phyloP scores from a whole-genome alignment of 129 eudicot genomes.

The Apium graveolens region DNA sequence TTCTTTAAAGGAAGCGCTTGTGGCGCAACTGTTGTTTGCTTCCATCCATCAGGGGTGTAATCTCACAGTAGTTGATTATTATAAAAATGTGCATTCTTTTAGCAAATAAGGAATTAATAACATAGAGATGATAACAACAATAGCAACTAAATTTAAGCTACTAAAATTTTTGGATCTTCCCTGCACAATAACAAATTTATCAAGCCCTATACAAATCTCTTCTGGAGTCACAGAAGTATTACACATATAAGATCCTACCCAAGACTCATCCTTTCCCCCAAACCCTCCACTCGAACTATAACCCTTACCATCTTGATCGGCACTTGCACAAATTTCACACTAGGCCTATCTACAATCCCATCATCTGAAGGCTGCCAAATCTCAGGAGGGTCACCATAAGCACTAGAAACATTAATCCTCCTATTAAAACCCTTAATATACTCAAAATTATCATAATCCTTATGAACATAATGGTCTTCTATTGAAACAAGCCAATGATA shows the following conservation, averaged over 20 bases:
- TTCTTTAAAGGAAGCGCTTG: background rate
- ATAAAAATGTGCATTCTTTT: background rate
- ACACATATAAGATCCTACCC: conserved; percentile 90
- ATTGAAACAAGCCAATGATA: conserved; percentile 39
- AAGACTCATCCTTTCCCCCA: conserved; percentile 52
- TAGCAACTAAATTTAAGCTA: background rate
- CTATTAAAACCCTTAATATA: conserved; percentile 18
- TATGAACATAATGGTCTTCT: conserved; percentile 32
- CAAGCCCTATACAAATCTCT: conserved; percentile 71
- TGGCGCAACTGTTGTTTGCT: background rate
- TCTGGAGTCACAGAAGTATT: conserved; percentile 71
- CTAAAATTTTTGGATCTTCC: conserved; percentile 52
- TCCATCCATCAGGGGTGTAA: background rate
- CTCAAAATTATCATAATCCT: conserved; percentile 18
- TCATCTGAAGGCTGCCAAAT: conserved; percentile 91
- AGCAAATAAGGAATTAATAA: no score
- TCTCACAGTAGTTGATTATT: background rate
- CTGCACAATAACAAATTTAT: conserved; percentile 69
- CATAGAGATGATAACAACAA: background rate
- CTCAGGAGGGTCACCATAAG: conserved; percentile 95
- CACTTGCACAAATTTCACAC: conserved; percentile 35
- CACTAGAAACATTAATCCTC: conserved; percentile 32
- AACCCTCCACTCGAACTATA: conserved; percentile 44
- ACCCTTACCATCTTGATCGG: conserved; percentile 19
- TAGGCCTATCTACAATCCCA: conserved; percentile 62